phyloP scores from a whole-genome alignment of 148 eudicot genomes.

The Fagopyrum homotropicum region DNA sequence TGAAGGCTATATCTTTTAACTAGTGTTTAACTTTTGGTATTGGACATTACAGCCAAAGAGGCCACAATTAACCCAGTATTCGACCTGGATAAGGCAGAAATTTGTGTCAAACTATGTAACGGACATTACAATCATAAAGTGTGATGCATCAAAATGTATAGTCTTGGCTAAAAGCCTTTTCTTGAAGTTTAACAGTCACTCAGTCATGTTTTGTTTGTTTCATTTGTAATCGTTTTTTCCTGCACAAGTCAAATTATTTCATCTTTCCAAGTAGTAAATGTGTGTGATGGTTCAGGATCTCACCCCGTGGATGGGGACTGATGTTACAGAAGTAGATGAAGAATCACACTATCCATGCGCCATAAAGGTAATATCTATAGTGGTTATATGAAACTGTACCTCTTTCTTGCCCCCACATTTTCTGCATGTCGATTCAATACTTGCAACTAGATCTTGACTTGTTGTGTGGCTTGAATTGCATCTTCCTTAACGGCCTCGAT shows the following conservation, averaged over 20 bases:
- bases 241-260: not conserved
- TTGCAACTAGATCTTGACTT: not conserved
- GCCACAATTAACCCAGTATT: not conserved
- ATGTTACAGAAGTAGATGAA: not conserved
- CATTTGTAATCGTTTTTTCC: not conserved
- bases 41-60: no score
- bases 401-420: not conserved
- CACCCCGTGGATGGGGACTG: constrained; percentile 14
- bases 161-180: not conserved
- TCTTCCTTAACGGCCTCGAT: not conserved
- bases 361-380: not conserved
- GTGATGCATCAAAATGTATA: not conserved
- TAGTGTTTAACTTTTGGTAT: not conserved
- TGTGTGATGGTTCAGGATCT: not conserved
- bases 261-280: not conserved
- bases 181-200: not conserved
- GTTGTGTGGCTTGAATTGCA: not conserved
- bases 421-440: not conserved
- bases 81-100: not conserved
- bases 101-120: not conserved
- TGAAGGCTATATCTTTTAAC: not conserved
- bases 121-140: not conserved
- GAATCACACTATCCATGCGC: not conserved
- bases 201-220: not conserved
- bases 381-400: not conserved